Conservation (phyloP, 345 rosid species). For the Populus alba region DNA sequence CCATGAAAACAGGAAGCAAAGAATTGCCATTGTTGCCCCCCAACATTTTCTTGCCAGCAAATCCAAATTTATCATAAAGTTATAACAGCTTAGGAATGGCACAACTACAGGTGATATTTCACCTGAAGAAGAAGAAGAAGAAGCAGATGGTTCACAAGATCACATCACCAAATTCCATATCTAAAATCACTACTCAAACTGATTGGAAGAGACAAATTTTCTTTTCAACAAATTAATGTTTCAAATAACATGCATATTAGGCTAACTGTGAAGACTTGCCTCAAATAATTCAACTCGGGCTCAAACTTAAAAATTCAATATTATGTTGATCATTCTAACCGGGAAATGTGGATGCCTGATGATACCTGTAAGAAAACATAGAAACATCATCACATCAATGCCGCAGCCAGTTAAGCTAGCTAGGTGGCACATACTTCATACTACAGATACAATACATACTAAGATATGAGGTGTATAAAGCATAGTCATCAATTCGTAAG, state of each 20-base stretch:
- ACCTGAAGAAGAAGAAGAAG: conserved; percentile 25
- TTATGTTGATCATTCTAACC: neutral
- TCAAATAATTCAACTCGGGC: neutral
- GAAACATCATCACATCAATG: neutral
- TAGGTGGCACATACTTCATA: too few species aligned
- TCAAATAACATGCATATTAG: neutral
- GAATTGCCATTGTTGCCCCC: conserved; percentile 62
- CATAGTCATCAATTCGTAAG: too few species aligned
- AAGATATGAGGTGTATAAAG: too few species aligned
- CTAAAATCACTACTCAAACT: neutral
- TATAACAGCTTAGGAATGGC: conserved; percentile 15
- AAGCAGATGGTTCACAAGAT: neutral
- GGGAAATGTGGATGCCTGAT: neutral
- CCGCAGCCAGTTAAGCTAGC: too few species aligned
- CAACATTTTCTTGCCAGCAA: conserved; percentile 43
- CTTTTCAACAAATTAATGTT: neutral
- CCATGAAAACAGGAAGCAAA: conserved; percentile 46
- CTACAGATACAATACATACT: too few species aligned
- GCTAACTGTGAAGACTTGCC: neutral
- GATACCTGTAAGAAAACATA: neutral
- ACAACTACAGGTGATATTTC: neutral
- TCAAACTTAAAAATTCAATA: neutral
- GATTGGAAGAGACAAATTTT: neutral
- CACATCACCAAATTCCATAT: neutral
- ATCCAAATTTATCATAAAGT: conserved; percentile 14